Evolutionary conservation across 768 basidiomycete species (phyloP), one percentile per base, ranked within the genome.

Genomic region (Rickenella mellea): DNA sequence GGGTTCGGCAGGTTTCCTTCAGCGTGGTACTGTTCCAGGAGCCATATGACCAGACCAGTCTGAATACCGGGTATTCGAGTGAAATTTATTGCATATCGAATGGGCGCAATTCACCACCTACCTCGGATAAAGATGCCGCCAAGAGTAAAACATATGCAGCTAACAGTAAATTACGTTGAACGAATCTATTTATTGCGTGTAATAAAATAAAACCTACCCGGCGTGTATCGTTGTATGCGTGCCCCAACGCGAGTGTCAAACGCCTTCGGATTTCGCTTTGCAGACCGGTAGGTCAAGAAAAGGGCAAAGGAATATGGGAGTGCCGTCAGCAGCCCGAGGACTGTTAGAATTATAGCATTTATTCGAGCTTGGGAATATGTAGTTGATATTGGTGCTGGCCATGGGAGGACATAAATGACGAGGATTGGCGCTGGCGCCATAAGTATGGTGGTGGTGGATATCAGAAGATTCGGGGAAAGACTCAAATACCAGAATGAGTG

Each of bases 21-120:
- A 55, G 68, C 69, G 24, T 61, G 61, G 56, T 73, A 79, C 52
- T 80, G 76, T 5, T 75, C 54, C 22, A 78, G 53, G 39, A 81
- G 59, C 78, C 79, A 81, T 49, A 67, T 73, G 33, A 74, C 59
- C 27, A 75, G 59, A 3, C 75, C 74, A 17, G 73, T 56, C 79
- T 75, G 48, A n/a, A n/a, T n/a, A n/a, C n/a, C n/a, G n/a, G 48
- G 27, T 31, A 41, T 36, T 29, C 19, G 28, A 40, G 38, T 25
- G 14, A 4, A 25, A 15, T 53, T 27, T 41, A 39, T 41, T 29
- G 40, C 27, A 12, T 37, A 40, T 42, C 21, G 38, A 30, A 26
- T 22, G n/a, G 32, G 2, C 6, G 21, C 21, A 22, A 17, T 24
- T 12, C 11, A 35, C 22, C 32, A 43, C 36, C 8, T 45, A 75